Evolutionary conservation across 2,329 filamentous ascomycete genomes (phyloP).

Genomic region (Fusarium miscanthi): DNA sequence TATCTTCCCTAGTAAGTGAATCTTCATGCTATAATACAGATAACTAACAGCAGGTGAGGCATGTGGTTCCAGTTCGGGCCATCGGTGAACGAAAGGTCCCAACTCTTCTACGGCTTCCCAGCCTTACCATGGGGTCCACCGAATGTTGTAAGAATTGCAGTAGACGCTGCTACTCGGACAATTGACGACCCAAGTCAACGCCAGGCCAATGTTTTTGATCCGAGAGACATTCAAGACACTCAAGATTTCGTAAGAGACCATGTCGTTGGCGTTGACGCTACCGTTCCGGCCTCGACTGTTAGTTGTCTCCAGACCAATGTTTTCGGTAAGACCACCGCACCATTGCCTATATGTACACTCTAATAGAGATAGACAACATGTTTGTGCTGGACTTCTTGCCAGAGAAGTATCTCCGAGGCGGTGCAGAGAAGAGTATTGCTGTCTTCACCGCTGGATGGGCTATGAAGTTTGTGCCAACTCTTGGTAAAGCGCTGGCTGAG

Average conservation of each 20-base stretch:
- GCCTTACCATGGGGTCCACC: conserved; percentile 26
- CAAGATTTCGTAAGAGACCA: conserved; percentile 27
- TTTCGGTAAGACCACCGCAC: background rate
- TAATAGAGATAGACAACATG: conserved; percentile 25
- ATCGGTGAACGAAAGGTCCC: conserved; percentile 3
- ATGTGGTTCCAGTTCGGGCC: conserved; percentile 33
- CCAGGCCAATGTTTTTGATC: background rate
- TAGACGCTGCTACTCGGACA: conserved; percentile 20
- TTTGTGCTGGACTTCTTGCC: conserved; percentile 36
- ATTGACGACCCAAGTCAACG: conserved; percentile 20
- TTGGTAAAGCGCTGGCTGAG: conserved; percentile 25
- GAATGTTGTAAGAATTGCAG: conserved; percentile 26
- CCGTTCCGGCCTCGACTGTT: conserved; percentile 16
- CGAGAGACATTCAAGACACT: conserved; percentile 11
- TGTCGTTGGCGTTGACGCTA: conserved; percentile 18
- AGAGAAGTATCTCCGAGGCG: conserved; percentile 13
- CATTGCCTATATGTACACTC: rapidly evolving
- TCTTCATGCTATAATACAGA: rapidly evolving
- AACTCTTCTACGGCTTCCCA: conserved; percentile 30
- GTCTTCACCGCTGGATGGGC: conserved; percentile 32
- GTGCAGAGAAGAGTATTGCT: conserved; percentile 18
- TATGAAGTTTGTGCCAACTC: conserved; percentile 35
- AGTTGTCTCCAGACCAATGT: conserved; percentile 30
- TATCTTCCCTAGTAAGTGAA: conserved; percentile 21
- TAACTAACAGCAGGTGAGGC: background rate